These are phyloP conservation scores for Pycnococcus provasolii DNA, from an alignment of 139 green algal genomes.

Conservation along the genomic window DNA sequence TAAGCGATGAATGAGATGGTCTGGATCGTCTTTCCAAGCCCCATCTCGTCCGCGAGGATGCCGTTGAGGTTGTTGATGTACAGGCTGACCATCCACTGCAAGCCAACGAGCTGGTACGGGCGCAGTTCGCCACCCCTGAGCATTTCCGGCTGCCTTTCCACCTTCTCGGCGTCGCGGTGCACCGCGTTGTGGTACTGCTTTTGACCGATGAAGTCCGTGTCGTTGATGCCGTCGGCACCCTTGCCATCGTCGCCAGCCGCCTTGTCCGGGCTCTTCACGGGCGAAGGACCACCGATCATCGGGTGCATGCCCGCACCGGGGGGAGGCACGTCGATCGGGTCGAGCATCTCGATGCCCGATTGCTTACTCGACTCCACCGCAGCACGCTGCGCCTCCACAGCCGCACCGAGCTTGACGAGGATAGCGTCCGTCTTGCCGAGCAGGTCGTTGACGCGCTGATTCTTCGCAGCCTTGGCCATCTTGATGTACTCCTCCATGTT, in stretches of 20 bases:
- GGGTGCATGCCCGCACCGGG: not conserved
- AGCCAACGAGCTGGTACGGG: slow-evolving; percentile 38
- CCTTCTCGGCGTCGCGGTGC: slow-evolving; percentile 17
- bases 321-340: not conserved
- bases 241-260: not conserved
- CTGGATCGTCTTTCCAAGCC: slow-evolving; percentile 29
- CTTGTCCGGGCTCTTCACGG: slow-evolving; percentile 2
- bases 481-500: slow-evolving; percentile 42
- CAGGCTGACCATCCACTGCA: slow-evolving; percentile 49
- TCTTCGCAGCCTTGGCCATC: slow-evolving; percentile 33
- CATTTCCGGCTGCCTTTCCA: slow-evolving; percentile 32
- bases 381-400: slow-evolving; percentile 20
- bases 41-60: slow-evolving; percentile 57
- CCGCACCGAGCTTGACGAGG: slow-evolving; percentile 30
- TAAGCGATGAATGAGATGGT: slow-evolving; percentile 44
- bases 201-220: slow-evolving; percentile 1
- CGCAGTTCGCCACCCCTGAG: slow-evolving; percentile 39
- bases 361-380: not conserved
- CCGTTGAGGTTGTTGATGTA: slow-evolving; percentile 58
- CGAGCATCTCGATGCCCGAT: not conserved
- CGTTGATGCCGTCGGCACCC: slow-evolving; percentile 4
- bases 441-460: slow-evolving; percentile 30
- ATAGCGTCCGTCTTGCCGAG: slow-evolving; percentile 36
- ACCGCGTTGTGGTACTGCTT: slow-evolving; percentile 12
- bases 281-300: not conserved